Evolutionary conservation across 2,329 filamentous ascomycete species (phyloP).

Genomic region (Elsinoe arachidis): DNA sequence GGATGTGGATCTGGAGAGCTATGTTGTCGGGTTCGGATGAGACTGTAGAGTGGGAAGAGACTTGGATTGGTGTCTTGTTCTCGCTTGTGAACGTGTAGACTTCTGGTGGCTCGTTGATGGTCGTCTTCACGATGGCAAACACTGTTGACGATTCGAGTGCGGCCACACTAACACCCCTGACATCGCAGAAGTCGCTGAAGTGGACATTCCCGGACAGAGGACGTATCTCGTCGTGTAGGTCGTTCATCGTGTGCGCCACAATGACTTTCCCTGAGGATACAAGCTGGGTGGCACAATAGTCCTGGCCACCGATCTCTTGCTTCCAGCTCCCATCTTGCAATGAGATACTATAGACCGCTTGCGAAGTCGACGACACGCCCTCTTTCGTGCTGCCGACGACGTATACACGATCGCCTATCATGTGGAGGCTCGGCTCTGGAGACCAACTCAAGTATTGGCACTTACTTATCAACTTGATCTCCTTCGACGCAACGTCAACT

Average conservation of each 20-base stretch:
- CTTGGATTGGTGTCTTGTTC: constrained; percentile 13
- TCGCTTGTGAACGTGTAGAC: constrained; percentile 25
- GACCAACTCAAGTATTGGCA: neutral
- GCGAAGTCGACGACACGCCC: neutral
- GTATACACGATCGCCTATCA: constrained; percentile 17
- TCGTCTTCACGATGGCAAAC: constrained; percentile 23
- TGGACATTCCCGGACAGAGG: constrained; percentile 16
- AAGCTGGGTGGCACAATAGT: constrained; percentile 18
- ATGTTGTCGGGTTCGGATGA: constrained; percentile 20
- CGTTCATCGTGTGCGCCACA: constrained; percentile 18
- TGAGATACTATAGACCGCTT: neutral
- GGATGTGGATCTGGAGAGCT: constrained; percentile 21
- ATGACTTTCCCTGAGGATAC: constrained; percentile 15
- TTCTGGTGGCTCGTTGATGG: constrained; percentile 24
- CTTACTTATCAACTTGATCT: neutral
- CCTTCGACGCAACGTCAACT: constrained; percentile 13
- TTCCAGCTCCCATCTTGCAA: constrained; percentile 12
- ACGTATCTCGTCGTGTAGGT: constrained; percentile 20
- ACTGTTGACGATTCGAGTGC: constrained; percentile 17
- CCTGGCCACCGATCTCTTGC: constrained; percentile 16
- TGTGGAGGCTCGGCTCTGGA: constrained; percentile 11
- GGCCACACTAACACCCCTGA: neutral
- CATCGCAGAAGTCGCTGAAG: constrained; percentile 7
- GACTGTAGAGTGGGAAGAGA: constrained; percentile 21
- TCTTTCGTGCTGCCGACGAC: constrained; percentile 15